Percentiles rank a stretch among this genome's conserved stretches.
Conservation (phyloP, 2,329 filamentous ascomycete species). For the Cercospora sesami region DNA sequence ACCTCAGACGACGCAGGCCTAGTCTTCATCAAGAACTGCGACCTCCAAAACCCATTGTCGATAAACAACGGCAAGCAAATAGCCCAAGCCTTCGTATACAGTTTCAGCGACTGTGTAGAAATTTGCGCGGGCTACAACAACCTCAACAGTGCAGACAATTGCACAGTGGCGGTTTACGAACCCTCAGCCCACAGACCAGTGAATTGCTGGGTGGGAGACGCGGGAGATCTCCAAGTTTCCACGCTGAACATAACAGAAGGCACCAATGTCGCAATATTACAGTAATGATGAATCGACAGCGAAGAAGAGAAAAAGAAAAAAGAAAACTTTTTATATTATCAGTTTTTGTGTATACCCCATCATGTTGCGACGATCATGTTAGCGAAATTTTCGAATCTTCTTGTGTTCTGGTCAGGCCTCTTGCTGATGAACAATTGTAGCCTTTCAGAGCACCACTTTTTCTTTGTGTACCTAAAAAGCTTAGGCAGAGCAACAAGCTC, state of each 20-base stretch:
- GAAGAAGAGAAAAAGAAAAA: conserved; percentile 12
- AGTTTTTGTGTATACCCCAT: not conserved
- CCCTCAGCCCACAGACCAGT: conserved; percentile 30
- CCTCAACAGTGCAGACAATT: conserved; percentile 29
- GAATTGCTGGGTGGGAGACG: conserved; percentile 38
- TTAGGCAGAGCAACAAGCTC: not conserved
- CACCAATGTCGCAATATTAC: conserved; percentile 31
- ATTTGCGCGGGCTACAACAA: conserved; percentile 39
- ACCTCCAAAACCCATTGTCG: conserved; percentile 34
- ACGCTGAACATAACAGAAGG: conserved; percentile 25
- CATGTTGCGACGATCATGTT: not conserved
- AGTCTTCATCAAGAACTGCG: conserved; percentile 40
- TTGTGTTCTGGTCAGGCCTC: no score
- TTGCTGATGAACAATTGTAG: not conserved
- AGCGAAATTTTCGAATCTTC: no score
- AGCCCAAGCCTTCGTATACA: conserved; percentile 39
- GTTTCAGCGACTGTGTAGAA: conserved; percentile 41
- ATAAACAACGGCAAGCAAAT: conserved; percentile 25
- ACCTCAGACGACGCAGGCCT: conserved; percentile 23
- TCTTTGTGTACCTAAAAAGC: not conserved
- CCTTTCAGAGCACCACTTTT: not conserved
- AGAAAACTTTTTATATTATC: not conserved
- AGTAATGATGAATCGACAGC: conserved; percentile 19
- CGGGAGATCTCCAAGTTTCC: conserved; percentile 18
- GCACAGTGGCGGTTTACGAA: conserved; percentile 38